phyloP scores from a whole-genome alignment of 139 green algal species.

The Chlorella ohadii region DNA sequence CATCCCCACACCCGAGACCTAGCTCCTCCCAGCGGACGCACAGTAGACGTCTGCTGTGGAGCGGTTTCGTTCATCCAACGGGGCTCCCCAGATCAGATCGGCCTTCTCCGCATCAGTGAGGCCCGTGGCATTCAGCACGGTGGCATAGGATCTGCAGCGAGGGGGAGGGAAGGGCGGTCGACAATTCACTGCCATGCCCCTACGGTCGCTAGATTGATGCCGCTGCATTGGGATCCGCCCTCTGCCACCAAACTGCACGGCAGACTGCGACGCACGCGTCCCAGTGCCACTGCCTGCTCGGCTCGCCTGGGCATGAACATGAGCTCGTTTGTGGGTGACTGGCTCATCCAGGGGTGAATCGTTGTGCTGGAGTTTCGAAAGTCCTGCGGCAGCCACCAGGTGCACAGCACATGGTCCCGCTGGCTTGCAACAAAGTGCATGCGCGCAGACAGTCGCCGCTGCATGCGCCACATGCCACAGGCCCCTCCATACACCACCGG shows the following conservation, averaged over 20 bases:
- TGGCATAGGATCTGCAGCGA: not conserved
- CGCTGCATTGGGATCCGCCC: no score
- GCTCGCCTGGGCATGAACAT: slow-evolving; percentile 21
- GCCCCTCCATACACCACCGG: no score
- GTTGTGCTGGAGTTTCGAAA: not conserved
- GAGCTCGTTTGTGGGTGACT: not conserved
- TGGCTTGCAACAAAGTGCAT: no score
- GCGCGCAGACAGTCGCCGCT: no score
- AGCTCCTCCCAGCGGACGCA: not conserved
- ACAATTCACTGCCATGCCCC: no score
- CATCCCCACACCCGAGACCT: no score
- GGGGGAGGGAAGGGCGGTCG: not conserved
- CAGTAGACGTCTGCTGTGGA: slow-evolving; percentile 16
- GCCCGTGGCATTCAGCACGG: slow-evolving; percentile 22
- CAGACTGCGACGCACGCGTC: no score
- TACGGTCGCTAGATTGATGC: no score
- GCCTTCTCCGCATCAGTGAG: slow-evolving; percentile 9
- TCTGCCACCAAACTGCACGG: no score
- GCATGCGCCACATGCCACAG: no score
- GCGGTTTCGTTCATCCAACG: slow-evolving; percentile 9
- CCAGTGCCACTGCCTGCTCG: no score
- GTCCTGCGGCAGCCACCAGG: not conserved
- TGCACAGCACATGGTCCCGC: no score
- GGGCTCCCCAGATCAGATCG: slow-evolving; percentile 1
- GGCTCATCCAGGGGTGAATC: slow-evolving; percentile 26